Evolutionary conservation across 31 red algal genomes (phyloP), one percentile per base, ranked within the genome.

Genomic region (Asparagopsis taxiformis): DNA sequence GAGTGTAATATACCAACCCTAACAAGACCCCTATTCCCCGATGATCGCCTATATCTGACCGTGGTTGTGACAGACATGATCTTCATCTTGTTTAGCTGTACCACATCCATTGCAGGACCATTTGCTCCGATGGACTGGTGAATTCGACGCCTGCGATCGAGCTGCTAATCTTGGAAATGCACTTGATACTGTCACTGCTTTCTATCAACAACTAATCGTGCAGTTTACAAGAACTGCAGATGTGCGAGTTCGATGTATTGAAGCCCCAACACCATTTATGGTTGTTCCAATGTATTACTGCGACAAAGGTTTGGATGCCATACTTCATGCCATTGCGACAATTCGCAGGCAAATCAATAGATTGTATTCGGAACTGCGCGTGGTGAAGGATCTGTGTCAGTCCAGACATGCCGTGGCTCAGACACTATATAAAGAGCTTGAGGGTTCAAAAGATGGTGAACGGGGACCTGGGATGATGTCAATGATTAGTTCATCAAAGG

Each of bases 341-440:
- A 28, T 62, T 29, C 16, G 58, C 4, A 62, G 29, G n/a, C 23
- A 62, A 5, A 62, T 62, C 23, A 62, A 62, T 32, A 62, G 26
- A 13, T 30, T 62, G 58, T 62, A 30, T 13, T 17, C 23, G n/a
- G 24, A 26, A 32, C 24, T 62, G 23, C 26, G 20, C 0, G 24
- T n/a, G 4, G 58, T 62, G 24, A 22, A 62, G 29, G n/a, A 62
- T 32, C 16, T 62, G 3, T 26, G 25, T 30, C 26, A 16, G 5
- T 19, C 23, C 23, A 62, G 31, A 30, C 58, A 30, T 31, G 29
- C 25, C 4, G n/a, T 32, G n/a, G 58, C 58, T 26, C 23, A 62
- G 58, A 62, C 23, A 28, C 23, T 62, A 28, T 62, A 62, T 13
- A 26, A 62, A 32, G 58, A 62, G 29, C 23, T 62, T 13, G 58